These are phyloP conservation scores for Coprinopsis cinerea DNA, from an alignment of 768 basidiomycete genomes.

Conservation along the genomic window DNA sequence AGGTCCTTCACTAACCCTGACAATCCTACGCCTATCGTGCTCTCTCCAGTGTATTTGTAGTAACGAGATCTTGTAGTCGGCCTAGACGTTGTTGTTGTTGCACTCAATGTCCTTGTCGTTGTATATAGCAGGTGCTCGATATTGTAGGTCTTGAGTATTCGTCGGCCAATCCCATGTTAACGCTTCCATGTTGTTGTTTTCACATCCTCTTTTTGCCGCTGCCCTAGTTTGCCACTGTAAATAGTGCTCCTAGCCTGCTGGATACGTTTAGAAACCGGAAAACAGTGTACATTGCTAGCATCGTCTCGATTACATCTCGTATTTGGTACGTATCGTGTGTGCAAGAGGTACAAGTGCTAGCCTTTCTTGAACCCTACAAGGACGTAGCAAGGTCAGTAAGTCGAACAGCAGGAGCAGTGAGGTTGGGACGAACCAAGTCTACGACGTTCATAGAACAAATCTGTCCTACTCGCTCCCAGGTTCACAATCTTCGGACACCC, in stretches of 20 bases:
- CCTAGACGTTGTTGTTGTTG: not conserved
- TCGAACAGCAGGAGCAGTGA: constrained; percentile 1
- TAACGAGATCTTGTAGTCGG: no score
- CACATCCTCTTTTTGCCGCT: not conserved
- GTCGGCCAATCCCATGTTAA: no score
- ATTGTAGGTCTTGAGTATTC: no score
- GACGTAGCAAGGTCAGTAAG: not conserved
- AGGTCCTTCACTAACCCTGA: constrained; percentile 57
- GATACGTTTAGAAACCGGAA: no score
- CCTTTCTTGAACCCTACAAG: constrained; percentile 66
- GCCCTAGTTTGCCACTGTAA: no score
- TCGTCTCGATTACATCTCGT: not conserved
- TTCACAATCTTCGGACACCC: constrained; percentile 99
- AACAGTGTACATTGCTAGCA: not conserved
- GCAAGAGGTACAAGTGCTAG: constrained; percentile 17
- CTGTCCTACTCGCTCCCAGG: constrained; percentile 89
- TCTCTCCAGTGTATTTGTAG: not conserved
- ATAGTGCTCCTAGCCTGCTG: no score
- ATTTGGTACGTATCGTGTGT: not conserved
- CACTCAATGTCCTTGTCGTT: no score
- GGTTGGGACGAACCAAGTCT: constrained; percentile 69
- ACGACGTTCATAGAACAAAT: constrained; percentile 87
- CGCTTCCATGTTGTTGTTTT: not conserved
- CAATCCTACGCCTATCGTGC: not conserved
- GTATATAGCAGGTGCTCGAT: no score